phyloP scores from a whole-genome alignment of 352 stramenopile species.

The Globisporangium echinulatum region DNA sequence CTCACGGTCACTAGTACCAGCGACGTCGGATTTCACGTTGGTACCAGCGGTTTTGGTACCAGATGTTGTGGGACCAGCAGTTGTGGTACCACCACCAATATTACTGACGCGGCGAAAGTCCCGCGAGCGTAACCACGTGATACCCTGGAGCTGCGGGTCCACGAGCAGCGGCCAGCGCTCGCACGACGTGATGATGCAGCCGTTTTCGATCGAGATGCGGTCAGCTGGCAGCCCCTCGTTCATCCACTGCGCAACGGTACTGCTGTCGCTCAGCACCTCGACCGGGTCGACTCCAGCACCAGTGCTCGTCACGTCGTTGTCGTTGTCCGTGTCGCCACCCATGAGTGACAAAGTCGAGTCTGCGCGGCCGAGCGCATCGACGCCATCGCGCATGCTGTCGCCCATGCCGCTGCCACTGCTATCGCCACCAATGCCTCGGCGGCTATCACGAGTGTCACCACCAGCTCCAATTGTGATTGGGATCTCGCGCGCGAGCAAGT shows the following conservation, averaged over 20 bases:
- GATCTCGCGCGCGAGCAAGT: slow-evolving; percentile 84
- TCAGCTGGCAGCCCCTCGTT: slow-evolving; percentile 89
- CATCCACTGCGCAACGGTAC: slow-evolving; percentile 86
- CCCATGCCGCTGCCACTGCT: not conserved
- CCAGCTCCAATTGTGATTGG: slow-evolving; percentile 41
- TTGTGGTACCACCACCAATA: not conserved
- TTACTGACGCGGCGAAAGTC: slow-evolving; percentile 24
- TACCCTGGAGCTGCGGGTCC: slow-evolving; percentile 86
- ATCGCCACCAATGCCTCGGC: no score
- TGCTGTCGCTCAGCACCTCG: slow-evolving; percentile 79
- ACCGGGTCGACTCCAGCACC: slow-evolving; percentile 67
- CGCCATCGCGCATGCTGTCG: not conserved
- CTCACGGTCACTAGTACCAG: no score
- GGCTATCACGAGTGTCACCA: not conserved
- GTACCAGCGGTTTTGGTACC: not conserved
- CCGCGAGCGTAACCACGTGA: slow-evolving; percentile 76
- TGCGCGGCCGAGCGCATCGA: not conserved
- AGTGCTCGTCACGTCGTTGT: not conserved
- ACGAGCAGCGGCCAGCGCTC: slow-evolving; percentile 87
- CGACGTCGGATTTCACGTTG: not conserved
- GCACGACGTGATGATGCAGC: slow-evolving; percentile 87
- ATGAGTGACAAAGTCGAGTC: slow-evolving; percentile 4
- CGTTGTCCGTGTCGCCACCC: slow-evolving; percentile 2
- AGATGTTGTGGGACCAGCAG: not conserved
- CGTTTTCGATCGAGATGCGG: slow-evolving; percentile 90